Conservation (phyloP, 2,329 filamentous ascomycete genomes). For the Ascochyta viciae-villosae region DNA sequence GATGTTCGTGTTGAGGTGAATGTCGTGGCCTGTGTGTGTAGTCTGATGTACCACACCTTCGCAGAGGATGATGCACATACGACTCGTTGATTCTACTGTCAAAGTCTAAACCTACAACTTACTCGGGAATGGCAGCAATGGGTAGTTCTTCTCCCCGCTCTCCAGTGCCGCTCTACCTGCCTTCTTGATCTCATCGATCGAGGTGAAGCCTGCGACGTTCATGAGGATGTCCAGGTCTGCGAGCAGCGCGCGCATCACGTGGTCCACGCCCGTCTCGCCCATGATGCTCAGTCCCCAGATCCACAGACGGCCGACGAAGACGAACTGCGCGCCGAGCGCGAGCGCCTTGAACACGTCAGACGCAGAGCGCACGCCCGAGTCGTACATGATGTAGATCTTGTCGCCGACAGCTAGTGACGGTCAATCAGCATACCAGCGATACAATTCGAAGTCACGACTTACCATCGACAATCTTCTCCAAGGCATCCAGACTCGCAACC, state of each 20-base stretch:
- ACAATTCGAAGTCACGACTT: conserved; percentile 17
- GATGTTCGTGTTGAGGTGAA: too few relatives aligned
- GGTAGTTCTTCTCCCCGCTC: conserved; percentile 32
- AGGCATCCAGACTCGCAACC: conserved; percentile 64
- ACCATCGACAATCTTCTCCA: conserved; percentile 65
- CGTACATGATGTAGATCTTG: conserved; percentile 64
- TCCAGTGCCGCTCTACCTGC: conserved; percentile 31
- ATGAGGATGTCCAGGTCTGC: conserved; percentile 69
- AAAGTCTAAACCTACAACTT: conserved; percentile 26
- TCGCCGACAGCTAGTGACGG: conserved; percentile 55
- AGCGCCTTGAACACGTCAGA: conserved; percentile 68
- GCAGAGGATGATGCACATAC: too few relatives aligned
- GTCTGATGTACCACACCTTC: too few relatives aligned
- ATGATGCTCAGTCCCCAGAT: conserved; percentile 67
- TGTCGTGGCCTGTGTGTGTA: too few relatives aligned
- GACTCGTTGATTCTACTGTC: neutral
- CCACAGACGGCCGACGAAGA: conserved; percentile 67
- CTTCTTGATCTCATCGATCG: conserved; percentile 60
- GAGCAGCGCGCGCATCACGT: conserved; percentile 67
- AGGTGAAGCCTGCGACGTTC: conserved; percentile 64
- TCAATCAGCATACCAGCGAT: neutral
- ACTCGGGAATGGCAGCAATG: conserved; percentile 29
- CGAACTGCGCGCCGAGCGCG: conserved; percentile 67
- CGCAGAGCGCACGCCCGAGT: conserved; percentile 64
- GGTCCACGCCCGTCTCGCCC: conserved; percentile 66